Conservation (phyloP, 331 rosid species). For the Telfairia occidentalis region DNA sequence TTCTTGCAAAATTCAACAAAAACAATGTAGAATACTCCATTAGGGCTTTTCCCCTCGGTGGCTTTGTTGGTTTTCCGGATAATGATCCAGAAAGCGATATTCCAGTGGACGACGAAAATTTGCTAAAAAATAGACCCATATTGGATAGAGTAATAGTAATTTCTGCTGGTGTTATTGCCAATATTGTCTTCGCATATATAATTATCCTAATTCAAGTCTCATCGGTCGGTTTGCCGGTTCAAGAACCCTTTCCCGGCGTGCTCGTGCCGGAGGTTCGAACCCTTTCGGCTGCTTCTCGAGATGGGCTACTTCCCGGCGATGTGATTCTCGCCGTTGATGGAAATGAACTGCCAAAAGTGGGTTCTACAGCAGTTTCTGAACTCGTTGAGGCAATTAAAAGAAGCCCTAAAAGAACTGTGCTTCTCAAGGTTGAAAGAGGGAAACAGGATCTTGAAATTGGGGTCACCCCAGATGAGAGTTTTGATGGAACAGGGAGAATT, state of each 20-base stretch:
- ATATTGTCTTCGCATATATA: conserved; percentile 54
- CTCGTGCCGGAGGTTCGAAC: conserved; percentile 66
- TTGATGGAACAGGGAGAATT: conserved; percentile 78
- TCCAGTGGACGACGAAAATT: conserved; percentile 60
- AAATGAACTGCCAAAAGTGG: conserved; percentile 45
- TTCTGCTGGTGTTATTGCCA: conserved; percentile 91
- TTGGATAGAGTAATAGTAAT: conserved; percentile 71
- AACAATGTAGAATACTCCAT: conserved; percentile 77
- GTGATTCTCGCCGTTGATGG: conserved; percentile 63
- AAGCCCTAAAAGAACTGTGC: conserved; percentile 54
- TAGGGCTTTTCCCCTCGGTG: conserved; percentile 89
- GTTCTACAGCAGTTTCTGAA: conserved; percentile 51
- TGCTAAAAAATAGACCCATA: conserved; percentile 85
- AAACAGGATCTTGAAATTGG: conserved; percentile 36
- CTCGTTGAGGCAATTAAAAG: conserved; percentile 57
- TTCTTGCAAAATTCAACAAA: conserved; percentile 69
- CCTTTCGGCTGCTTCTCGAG: conserved; percentile 78
- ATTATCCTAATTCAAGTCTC: conserved; percentile 65
- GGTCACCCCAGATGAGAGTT: conserved; percentile 74
- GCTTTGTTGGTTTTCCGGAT: conserved; percentile 93
- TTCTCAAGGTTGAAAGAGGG: conserved; percentile 60
- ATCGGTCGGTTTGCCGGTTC: conserved; percentile 75
- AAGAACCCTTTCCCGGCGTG: conserved; percentile 80
- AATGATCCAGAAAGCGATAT: conserved; percentile 86
- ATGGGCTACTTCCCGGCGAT: conserved; percentile 68